Evolutionary conservation across 1,284 basidiomycete species (phyloP), one percentile per base, ranked within the genome.

Genomic region (Irpex sp.): DNA sequence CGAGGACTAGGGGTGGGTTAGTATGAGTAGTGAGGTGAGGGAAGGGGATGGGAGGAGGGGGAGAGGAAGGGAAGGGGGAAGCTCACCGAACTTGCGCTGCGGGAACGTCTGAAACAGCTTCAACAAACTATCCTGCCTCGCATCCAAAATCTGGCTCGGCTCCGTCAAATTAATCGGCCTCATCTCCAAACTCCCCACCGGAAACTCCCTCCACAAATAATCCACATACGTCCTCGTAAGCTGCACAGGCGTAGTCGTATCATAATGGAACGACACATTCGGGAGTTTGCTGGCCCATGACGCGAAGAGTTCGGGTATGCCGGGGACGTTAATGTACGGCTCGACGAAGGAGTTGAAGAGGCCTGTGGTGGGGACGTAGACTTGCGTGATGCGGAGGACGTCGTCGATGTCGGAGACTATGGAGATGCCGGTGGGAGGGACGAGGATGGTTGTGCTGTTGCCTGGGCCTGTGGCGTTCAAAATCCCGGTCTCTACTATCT

Each of bases 401-500:
- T 75, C 74, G 68, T 75, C 74, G 57, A 74, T 74, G 67, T 75
- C 74, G 38, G 72, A 72, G 21, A 74, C 70, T 61, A 75, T 63
- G 7, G 73, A 74, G 58, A 73, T 68, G n/a, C 73, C 74, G 0
- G 58, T 48, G 0, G 64, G 48, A 0, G 73, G 73, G 0, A 74
- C 73, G 49, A 75, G 71, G 64, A 73, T 70, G 19, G 70, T 65
- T 1, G 73, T 74, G 57, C 71, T 69, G 56, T 75, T 75, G 8
- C 72, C 72, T 1, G 72, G 70, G 1, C 68, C 67, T 0, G 68
- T 68, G 34, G 67, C 67, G 66, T 71, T 67, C 40, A 69, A 26
- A 59, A 72, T 66, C 9, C 70, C 71, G 3, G 67, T 71, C 57
- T 69, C 61, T 31, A 69, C 62, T 36, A 70, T 58, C 8, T 62